These are phyloP conservation scores for Tuber melanosporum DNA, from an alignment of 495 filamentous ascomycete genomes.

Conservation along the genomic window DNA sequence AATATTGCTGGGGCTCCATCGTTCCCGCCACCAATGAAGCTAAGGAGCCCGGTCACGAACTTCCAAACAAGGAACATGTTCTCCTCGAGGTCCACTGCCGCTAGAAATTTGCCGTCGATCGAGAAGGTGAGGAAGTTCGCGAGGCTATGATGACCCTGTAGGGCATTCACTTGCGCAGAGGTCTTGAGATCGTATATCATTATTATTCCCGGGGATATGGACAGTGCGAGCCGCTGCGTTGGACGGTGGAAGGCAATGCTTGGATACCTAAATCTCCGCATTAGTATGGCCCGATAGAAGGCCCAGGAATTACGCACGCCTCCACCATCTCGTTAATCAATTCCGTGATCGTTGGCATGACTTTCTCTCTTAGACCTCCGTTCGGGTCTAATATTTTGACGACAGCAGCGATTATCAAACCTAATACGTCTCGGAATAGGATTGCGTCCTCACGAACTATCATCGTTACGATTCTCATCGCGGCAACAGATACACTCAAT, in stretches of 20 bases:
- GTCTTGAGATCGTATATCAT: conserved; percentile 36
- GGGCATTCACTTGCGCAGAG: conserved; percentile 13
- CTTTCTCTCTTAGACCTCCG: conserved; percentile 29
- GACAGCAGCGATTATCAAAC: conserved; percentile 22
- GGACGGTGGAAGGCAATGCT: conserved; percentile 37
- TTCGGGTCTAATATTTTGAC: conserved; percentile 36
- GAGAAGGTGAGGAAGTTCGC: conserved; percentile 27
- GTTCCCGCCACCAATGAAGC: conserved; percentile 36
- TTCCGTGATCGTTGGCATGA: conserved; percentile 34
- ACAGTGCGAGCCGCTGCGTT: conserved; percentile 35
- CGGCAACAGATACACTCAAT: conserved; percentile 21
- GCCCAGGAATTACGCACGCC: conserved; percentile 7
- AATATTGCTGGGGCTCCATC: conserved; percentile 26
- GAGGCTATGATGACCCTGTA: conserved; percentile 25
- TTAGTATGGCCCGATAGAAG: background rate
- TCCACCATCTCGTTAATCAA: conserved; percentile 33
- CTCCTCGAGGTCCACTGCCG: conserved; percentile 27
- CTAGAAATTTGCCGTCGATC: conserved; percentile 31
- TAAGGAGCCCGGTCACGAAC: conserved; percentile 33
- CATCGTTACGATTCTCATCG: conserved; percentile 26
- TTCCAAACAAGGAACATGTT: conserved; percentile 29
- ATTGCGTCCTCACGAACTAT: conserved; percentile 19
- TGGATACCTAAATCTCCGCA: conserved; percentile 12
- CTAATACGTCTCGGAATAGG: conserved; percentile 23
- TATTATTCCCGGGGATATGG: conserved; percentile 18